Conservation (phyloP, 179 eudicot species). For the Amaranthus tricolor region DNA sequence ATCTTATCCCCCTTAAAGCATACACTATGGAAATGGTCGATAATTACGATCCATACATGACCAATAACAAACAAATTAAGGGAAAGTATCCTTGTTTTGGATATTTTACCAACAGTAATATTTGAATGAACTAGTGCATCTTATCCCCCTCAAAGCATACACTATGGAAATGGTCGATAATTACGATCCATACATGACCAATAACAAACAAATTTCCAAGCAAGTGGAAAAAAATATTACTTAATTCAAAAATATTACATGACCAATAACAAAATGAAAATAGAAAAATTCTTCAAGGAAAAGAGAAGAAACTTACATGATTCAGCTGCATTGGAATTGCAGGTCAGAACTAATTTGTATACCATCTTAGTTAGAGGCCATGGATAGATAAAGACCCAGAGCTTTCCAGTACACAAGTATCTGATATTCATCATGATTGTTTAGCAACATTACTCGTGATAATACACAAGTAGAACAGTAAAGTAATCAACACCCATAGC, state of each 20-base stretch:
- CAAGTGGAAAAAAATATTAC: background rate
- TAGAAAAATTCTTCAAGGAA: background rate
- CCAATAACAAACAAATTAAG: background rate
- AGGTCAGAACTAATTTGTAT: slow-evolving; percentile 1
- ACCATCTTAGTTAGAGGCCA: background rate
- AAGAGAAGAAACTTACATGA: slow-evolving; percentile 9
- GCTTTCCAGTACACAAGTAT: slow-evolving; percentile 1
- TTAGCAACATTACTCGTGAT: background rate
- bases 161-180: too few relatives aligned
- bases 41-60: too few relatives aligned
- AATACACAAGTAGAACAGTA: background rate
- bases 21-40: too few relatives aligned
- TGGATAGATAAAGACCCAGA: slow-evolving; percentile 1
- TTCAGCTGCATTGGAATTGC: slow-evolving; percentile 2
- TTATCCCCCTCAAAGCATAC: background rate
- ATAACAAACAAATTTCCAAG: background rate
- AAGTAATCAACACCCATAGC: background rate
- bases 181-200: too few relatives aligned
- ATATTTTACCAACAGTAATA: too few relatives aligned
- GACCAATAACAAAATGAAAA: background rate
- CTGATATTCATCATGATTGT: background rate
- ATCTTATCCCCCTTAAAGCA: background rate
- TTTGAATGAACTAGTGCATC: background rate
- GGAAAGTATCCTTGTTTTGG: too few relatives aligned
- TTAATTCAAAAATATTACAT: background rate